These are phyloP conservation scores for Volvox africanus DNA, from an alignment of 139 green algal genomes.

Conservation along the genomic window DNA sequence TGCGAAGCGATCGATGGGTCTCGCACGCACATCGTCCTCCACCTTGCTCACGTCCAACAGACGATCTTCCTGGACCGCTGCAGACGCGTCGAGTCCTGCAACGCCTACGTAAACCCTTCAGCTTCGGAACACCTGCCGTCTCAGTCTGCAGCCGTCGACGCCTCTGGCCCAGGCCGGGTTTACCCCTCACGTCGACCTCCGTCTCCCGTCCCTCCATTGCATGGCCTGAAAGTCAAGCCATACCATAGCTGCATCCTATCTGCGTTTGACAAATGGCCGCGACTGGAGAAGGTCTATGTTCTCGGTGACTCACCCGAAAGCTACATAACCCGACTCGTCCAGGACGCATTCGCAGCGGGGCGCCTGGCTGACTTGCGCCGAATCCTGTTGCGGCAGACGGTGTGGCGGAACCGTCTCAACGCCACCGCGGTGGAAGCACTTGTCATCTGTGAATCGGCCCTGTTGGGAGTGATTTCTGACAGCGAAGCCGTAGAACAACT, in stretches of 20 bases:
- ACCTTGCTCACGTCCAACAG: conserved; percentile 24
- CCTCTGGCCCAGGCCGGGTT: too few relatives aligned
- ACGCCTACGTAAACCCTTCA: neutral
- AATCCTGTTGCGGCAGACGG: neutral
- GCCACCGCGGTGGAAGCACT: neutral
- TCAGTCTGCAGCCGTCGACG: too few relatives aligned
- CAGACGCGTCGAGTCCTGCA: neutral
- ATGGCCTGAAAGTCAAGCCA: neutral
- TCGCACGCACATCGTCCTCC: conserved; percentile 7
- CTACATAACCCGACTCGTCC: conserved; percentile 10
- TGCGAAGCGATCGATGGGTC: neutral
- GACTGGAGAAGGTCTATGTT: neutral
- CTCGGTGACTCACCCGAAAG: conserved; percentile 22
- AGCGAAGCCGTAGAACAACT: neutral
- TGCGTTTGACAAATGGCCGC: conserved; percentile 28
- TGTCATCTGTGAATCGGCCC: neutral
- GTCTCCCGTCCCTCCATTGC: neutral
- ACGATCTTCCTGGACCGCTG: neutral
- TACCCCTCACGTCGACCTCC: too few relatives aligned
- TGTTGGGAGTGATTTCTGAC: neutral
- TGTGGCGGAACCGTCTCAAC: neutral
- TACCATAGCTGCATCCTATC: conserved; percentile 6
- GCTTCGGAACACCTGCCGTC: too few relatives aligned
- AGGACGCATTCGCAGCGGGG: neutral
- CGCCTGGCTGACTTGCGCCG: conserved; percentile 7